A percentile compares a stretch with the other conserved stretches of the same genome.
Evolutionary conservation across 768 basidiomycete species (phyloP).

Genomic region (Suillus subluteus): DNA sequence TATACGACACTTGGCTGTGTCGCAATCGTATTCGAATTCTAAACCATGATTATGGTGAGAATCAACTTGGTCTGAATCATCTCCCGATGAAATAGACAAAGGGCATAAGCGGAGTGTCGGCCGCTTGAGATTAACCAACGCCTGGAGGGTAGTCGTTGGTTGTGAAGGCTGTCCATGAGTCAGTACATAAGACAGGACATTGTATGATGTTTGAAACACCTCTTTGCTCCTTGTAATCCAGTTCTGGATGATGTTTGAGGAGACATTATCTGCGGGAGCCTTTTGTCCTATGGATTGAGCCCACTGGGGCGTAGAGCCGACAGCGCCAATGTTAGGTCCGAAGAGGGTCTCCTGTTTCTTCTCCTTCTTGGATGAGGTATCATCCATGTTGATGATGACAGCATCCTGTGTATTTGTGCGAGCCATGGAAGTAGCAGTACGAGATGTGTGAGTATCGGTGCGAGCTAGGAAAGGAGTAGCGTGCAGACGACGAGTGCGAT

Average conservation of each 20-base stretch:
- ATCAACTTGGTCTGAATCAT: slow-evolving; percentile 48
- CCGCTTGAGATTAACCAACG: slow-evolving; percentile 91
- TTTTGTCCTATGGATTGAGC: slow-evolving; percentile 66
- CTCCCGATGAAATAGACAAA: slow-evolving; percentile 47
- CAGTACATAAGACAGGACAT: slow-evolving; percentile 12
- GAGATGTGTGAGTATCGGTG: slow-evolving; percentile 50
- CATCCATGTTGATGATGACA: slow-evolving; percentile 29
- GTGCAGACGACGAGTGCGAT: slow-evolving; percentile 56
- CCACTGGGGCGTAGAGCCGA: slow-evolving; percentile 72
- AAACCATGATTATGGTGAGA: slow-evolving; percentile 72
- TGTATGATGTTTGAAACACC: slow-evolving; percentile 41
- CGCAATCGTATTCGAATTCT: slow-evolving; percentile 93
- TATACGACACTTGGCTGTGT: slow-evolving; percentile 82
- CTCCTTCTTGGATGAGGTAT: slow-evolving; percentile 45
- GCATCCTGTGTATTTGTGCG: slow-evolving; percentile 34
- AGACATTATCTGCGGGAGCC: slow-evolving; percentile 67
- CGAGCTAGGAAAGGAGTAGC: slow-evolving; percentile 56
- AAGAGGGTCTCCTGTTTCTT: slow-evolving; percentile 83
- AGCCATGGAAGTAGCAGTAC: slow-evolving; percentile 54
- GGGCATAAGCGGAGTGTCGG: slow-evolving; percentile 83
- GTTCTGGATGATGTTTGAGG: slow-evolving; percentile 75
- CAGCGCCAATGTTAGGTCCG: slow-evolving; percentile 87
- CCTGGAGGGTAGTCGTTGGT: slow-evolving; percentile 92
- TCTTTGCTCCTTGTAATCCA: slow-evolving; percentile 92
- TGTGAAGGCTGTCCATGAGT: slow-evolving; percentile 58